A percentile compares a stretch with the other conserved stretches of the same genome.
phyloP scores from a whole-genome alignment of 164 flowering plant genomes.

The Vitis labrusca region DNA sequence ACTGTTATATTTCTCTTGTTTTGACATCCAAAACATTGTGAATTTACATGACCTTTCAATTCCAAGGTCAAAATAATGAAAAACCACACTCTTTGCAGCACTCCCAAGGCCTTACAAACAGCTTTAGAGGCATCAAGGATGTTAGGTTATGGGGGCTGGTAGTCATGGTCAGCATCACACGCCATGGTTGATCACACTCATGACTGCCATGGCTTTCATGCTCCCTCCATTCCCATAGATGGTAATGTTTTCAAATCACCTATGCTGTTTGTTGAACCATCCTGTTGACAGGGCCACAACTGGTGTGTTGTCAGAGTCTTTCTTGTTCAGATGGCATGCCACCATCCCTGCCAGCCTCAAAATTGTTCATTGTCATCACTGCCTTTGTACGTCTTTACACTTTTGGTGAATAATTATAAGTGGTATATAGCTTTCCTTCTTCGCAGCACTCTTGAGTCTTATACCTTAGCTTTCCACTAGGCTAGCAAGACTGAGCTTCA shows the following conservation, averaged over 20 bases:
- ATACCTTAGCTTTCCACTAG: slow-evolving; percentile 19
- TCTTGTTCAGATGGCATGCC: slow-evolving; percentile 13
- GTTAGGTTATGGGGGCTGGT: slow-evolving; percentile 27
- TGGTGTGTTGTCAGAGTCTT: slow-evolving; percentile 10
- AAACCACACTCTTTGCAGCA: slow-evolving; percentile 10
- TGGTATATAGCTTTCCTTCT: slow-evolving; percentile 11
- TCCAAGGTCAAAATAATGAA: background rate
- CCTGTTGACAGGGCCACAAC: slow-evolving; percentile 30
- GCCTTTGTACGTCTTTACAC: slow-evolving; percentile 11
- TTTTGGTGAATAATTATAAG: slow-evolving; percentile 15
- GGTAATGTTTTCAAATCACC: slow-evolving; percentile 13
- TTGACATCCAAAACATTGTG: background rate
- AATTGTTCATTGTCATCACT: slow-evolving; percentile 18
- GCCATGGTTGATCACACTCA: slow-evolving; percentile 28
- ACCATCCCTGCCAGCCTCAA: slow-evolving; percentile 16
- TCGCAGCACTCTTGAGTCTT: slow-evolving; percentile 21
- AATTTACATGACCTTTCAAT: background rate
- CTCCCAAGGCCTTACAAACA: slow-evolving; percentile 31
- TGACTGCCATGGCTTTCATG: slow-evolving; percentile 21
- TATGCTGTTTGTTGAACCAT: slow-evolving; percentile 12
- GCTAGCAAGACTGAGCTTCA: slow-evolving; percentile 13
- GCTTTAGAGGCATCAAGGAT: slow-evolving; percentile 33
- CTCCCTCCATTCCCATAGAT: slow-evolving; percentile 21
- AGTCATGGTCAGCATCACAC: slow-evolving; percentile 29
- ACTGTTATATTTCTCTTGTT: too few species aligned